These are phyloP conservation scores for Hanseniaspora pseudoguilliermondii DNA, from an alignment of 805 yeast genomes.

Conservation along the genomic window DNA sequence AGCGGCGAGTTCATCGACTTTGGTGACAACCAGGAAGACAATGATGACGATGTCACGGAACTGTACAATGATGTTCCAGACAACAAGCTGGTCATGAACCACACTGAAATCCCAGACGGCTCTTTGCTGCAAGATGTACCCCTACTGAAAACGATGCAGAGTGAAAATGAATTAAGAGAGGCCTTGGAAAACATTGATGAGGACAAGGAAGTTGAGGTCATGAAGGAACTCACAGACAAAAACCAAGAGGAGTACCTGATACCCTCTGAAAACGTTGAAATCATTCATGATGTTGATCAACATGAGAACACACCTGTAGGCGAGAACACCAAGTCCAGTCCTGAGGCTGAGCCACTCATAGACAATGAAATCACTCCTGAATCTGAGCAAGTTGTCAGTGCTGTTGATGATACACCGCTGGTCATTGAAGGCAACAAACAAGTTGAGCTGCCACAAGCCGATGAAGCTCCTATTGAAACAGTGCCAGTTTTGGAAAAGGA, in stretches of 20 bases:
- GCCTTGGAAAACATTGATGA: constrained; percentile 8
- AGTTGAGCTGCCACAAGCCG: not conserved
- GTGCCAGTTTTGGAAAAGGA: not conserved
- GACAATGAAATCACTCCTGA: not conserved
- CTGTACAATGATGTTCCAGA: constrained; percentile 10
- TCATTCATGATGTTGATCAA: not conserved
- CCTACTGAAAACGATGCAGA: constrained; percentile 4
- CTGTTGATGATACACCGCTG: not conserved
- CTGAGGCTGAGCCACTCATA: not conserved
- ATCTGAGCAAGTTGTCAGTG: not conserved
- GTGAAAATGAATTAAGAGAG: constrained; percentile 5
- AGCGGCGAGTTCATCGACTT: not conserved
- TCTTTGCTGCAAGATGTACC: constrained; percentile 6
- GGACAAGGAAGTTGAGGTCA: not conserved
- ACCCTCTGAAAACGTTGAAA: not conserved
- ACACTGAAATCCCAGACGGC: not conserved
- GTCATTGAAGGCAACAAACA: not conserved
- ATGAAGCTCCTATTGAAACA: not conserved
- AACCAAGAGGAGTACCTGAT: not conserved
- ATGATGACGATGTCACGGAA: constrained; percentile 5
- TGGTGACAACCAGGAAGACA: not conserved
- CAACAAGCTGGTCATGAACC: not conserved
- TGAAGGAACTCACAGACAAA: not conserved
- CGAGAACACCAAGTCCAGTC: not conserved
- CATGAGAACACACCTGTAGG: not conserved